Conservation (phyloP, 192 early-diverging fungal species). For the Paraglomus brasilianum region DNA sequence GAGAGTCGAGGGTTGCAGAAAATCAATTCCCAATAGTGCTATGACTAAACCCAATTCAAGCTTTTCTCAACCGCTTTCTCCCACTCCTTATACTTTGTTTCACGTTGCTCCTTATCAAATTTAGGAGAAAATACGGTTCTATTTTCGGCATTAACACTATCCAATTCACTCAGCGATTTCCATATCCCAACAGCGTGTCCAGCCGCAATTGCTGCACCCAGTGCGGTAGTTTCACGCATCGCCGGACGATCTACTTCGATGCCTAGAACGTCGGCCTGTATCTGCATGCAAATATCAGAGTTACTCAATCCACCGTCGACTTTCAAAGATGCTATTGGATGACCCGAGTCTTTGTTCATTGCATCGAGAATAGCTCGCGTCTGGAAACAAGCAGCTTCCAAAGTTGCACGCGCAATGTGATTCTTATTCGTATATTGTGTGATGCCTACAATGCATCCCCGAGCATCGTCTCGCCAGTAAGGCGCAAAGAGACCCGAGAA, state of each 20-base stretch:
- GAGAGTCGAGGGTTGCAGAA: too few species aligned
- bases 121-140: slow-evolving; percentile 47
- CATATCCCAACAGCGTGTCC: slow-evolving; percentile 54
- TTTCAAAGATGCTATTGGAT: slow-evolving; percentile 67
- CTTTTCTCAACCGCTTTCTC: slow-evolving; percentile 73
- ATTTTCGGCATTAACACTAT: slow-evolving; percentile 51
- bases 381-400: slow-evolving; percentile 92
- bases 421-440: slow-evolving; percentile 84
- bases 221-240: slow-evolving; percentile 90
- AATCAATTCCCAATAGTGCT: too few species aligned
- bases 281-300: slow-evolving; percentile 89
- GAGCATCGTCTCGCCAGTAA: slow-evolving; percentile 91
- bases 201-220: slow-evolving; percentile 90
- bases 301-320: slow-evolving; percentile 96
- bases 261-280: slow-evolving; percentile 82
- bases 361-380: slow-evolving; percentile 84
- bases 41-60: slow-evolving; percentile 60
- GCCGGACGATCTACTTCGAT: slow-evolving; percentile 78
- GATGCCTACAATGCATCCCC: slow-evolving; percentile 81
- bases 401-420: slow-evolving; percentile 83
- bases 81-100: slow-evolving; percentile 64
- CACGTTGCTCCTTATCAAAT: slow-evolving; percentile 55
- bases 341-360: slow-evolving; percentile 79
- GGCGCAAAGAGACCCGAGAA: slow-evolving; percentile 93
- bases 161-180: slow-evolving; percentile 52